Conservation (phyloP, 1,139 yeast genomes). For the Candida tetrigidarum region DNA sequence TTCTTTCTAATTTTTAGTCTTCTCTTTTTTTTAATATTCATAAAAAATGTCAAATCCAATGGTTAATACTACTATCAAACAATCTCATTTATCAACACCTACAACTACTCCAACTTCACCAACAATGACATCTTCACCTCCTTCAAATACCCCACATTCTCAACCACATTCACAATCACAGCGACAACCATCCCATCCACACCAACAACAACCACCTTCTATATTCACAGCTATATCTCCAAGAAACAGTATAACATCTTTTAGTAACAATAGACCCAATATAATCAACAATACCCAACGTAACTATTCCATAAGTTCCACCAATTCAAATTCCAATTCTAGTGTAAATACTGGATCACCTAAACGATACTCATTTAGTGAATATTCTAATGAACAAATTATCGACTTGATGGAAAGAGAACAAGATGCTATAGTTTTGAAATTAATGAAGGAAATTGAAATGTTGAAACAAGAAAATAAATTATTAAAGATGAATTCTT, state of each 20-base stretch:
- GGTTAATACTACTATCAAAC: not conserved
- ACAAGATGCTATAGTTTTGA: constrained; percentile 68
- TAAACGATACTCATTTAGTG: constrained; percentile 12
- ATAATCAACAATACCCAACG: constrained; percentile 4
- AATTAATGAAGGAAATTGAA: constrained; percentile 59
- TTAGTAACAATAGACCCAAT: constrained; percentile 9
- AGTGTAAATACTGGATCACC: not conserved
- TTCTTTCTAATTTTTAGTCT: not conserved
- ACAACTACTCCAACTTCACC: not conserved
- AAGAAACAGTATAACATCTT: constrained; percentile 14
- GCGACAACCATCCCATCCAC: constrained; percentile 6
- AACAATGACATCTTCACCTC: not conserved
- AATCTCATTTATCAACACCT: not conserved
- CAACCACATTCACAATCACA: constrained; percentile 3
- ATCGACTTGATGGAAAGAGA: constrained; percentile 70
- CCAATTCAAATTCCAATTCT: constrained; percentile 2
- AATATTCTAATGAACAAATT: constrained; percentile 44
- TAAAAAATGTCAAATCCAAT: not conserved
- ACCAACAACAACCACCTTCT: constrained; percentile 9
- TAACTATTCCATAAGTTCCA: constrained; percentile 12
- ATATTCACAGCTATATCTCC: constrained; percentile 15
- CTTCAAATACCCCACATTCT: not conserved
- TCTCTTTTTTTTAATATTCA: not conserved
- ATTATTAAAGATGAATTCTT: constrained; percentile 22
- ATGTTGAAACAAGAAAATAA: constrained; percentile 55